These are phyloP conservation scores for Pulchroboletus neoregius DNA, from an alignment of 1,284 basidiomycete genomes.

Conservation along the genomic window DNA sequence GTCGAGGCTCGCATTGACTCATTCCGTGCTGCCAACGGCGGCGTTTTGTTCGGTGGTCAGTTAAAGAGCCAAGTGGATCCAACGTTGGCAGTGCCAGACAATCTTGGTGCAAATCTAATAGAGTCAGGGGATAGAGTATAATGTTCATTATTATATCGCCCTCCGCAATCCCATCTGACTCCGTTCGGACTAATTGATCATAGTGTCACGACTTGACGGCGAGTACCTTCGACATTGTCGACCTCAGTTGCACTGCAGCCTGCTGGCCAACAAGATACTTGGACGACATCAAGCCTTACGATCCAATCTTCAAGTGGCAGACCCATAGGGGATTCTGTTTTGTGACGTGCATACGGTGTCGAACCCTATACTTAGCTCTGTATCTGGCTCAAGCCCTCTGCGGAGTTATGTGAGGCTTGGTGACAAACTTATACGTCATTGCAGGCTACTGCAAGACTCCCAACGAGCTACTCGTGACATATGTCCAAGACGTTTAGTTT, in stretches of 20 bases:
- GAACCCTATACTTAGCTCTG: too few relatives aligned
- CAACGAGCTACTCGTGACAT: too few relatives aligned
- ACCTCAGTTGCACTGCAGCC: too few relatives aligned
- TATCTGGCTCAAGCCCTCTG: too few relatives aligned
- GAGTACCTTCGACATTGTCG: not conserved
- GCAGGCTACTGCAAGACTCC: too few relatives aligned
- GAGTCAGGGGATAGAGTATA: constrained; percentile 35
- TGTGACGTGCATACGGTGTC: too few relatives aligned
- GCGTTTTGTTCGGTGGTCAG: constrained; percentile 86
- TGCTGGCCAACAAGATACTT: too few relatives aligned
- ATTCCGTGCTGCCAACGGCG: constrained; percentile 78
- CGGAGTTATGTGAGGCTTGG: too few relatives aligned
- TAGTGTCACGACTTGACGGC: not conserved
- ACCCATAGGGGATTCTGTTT: not conserved
- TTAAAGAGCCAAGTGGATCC: constrained; percentile 70
- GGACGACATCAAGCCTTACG: not conserved
- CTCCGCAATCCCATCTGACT: constrained; percentile 4
- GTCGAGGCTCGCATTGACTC: constrained; percentile 84
- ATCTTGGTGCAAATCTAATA: constrained; percentile 58
- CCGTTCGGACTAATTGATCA: not conserved
- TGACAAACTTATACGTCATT: too few relatives aligned
- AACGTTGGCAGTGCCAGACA: constrained; percentile 77
- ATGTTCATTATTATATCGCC: constrained; percentile 5
- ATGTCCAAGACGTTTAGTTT: not conserved
- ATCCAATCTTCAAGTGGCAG: too few relatives aligned